A percentile compares a stretch with the other conserved stretches of the same genome.
These are phyloP conservation scores for Scytalidium sp. DNA, from an alignment of 2,329 filamentous ascomycete species.

Conservation along the genomic window DNA sequence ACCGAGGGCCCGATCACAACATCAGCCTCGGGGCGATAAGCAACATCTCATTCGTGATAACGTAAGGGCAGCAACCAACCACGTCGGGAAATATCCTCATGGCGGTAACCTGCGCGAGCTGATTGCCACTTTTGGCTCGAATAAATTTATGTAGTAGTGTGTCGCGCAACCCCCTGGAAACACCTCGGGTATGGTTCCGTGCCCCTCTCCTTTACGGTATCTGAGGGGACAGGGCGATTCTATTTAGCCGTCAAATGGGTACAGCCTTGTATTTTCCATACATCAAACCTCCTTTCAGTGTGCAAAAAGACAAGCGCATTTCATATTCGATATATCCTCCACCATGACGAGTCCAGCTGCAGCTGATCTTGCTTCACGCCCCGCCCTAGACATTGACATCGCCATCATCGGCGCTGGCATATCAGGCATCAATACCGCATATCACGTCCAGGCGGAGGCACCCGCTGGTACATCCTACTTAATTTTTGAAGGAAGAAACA, in stretches of 20 bases:
- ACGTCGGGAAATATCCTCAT: no score
- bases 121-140: constrained; percentile 2
- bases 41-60: no score
- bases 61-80: no score
- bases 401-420: constrained; percentile 72
- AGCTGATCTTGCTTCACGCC: neutral
- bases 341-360: neutral
- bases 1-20: no score
- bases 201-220: constrained; percentile 1
- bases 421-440: constrained; percentile 72
- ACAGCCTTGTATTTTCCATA: neutral
- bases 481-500: constrained; percentile 64
- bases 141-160: constrained; percentile 2
- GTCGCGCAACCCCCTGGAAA: neutral
- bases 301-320: no score
- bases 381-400: constrained; percentile 39
- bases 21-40: no score
- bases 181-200: neutral
- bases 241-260: neutral
- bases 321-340: neutral
- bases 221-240: constrained; percentile 1
- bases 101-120: no score
- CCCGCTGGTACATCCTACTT: constrained; percentile 52
- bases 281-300: no score
- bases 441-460: constrained; percentile 60